Evolutionary conservation across 495 filamentous ascomycete species (phyloP).

Genomic region (Lentithecium fluviatile): DNA sequence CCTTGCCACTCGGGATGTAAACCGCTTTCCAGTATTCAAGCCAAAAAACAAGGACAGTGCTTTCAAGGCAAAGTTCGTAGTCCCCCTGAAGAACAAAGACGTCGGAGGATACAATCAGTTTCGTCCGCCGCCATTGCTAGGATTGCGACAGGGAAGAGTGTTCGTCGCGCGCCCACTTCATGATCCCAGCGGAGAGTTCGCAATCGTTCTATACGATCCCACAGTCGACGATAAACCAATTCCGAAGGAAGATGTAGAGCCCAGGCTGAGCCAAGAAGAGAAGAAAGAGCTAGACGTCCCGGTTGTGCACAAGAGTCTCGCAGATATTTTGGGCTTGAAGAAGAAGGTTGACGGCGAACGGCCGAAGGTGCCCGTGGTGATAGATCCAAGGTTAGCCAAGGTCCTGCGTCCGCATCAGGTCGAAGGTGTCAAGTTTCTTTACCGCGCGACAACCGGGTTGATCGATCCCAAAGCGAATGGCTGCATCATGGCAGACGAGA

Average conservation of each 20-base stretch:
- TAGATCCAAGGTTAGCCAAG: conserved; percentile 88
- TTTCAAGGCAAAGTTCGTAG: conserved; percentile 78
- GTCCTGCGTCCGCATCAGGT: conserved; percentile 95
- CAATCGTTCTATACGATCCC: conserved; percentile 94
- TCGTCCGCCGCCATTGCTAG: conserved; percentile 79
- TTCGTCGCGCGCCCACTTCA: conserved; percentile 91
- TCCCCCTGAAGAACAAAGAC: conserved; percentile 84
- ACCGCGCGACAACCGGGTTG: conserved; percentile 87
- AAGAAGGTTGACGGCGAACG: conserved; percentile 73
- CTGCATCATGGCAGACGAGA: conserved; percentile 99
- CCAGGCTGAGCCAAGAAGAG: conserved; percentile 53
- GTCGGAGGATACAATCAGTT: conserved; percentile 67
- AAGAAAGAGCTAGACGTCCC: conserved; percentile 71
- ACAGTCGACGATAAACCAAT: conserved; percentile 83
- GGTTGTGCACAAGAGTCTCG: conserved; percentile 86
- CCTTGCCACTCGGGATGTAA: conserved; percentile 82
- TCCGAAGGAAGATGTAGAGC: conserved; percentile 49
- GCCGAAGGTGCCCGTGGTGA: conserved; percentile 92
- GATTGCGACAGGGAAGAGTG: conserved; percentile 75
- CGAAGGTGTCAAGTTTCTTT: conserved; percentile 98
- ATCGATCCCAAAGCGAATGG: conserved; percentile 92
- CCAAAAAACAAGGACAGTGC: conserved; percentile 80
- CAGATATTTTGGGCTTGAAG: conserved; percentile 93
- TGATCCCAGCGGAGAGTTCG: conserved; percentile 92
- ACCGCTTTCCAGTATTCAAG: conserved; percentile 87